Conservation (phyloP, 306 rosid species). For the Erythrophleum fordii region DNA sequence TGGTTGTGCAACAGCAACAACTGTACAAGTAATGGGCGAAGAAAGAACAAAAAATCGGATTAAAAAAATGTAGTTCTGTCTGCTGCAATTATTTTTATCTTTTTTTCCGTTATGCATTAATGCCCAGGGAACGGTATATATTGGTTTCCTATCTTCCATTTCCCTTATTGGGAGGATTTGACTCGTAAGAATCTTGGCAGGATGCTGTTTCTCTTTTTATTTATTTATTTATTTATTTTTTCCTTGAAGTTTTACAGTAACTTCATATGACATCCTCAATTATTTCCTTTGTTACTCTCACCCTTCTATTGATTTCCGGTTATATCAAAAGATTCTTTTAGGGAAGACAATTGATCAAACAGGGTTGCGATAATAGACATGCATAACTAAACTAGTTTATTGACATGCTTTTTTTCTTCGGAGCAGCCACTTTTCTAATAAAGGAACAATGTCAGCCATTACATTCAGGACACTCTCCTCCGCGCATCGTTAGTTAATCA, state of each 20-base stretch:
- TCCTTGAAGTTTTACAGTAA: not conserved
- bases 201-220: too few relatives aligned
- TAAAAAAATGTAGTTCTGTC: not conserved
- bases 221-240: too few relatives aligned
- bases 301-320: too few relatives aligned
- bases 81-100: not conserved
- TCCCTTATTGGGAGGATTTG: not conserved
- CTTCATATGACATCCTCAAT: not conserved
- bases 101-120: not conserved
- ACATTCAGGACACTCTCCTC: not conserved
- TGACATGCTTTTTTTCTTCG: not conserved
- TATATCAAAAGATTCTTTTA: not conserved
- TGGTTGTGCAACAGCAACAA: conserved; percentile 64
- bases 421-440: not conserved
- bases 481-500: not conserved
- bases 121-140: not conserved
- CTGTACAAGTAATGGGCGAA: not conserved
- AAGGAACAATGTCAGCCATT: not conserved
- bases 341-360: not conserved
- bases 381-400: not conserved
- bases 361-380: not conserved
- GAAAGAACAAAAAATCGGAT: not conserved
- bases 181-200: not conserved
- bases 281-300: too few relatives aligned
- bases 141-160: not conserved